Evolutionary conservation across 352 stramenopile genomes (phyloP).

Genomic region (Albugo candida): DNA sequence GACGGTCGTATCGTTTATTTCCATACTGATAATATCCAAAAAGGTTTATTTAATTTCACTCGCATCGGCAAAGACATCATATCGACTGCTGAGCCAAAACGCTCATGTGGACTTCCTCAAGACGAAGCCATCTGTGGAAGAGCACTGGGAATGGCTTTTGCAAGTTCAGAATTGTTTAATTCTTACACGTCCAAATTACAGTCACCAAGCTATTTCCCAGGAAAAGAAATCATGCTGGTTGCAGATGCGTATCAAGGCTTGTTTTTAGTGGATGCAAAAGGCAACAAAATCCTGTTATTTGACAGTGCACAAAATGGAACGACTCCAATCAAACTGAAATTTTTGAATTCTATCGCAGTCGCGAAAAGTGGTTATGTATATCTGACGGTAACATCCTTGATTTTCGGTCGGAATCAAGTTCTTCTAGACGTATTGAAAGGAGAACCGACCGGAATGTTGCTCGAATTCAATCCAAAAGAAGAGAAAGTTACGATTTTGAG

Average conservation of each 20-base stretch:
- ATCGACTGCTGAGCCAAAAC: slow-evolving; percentile 10
- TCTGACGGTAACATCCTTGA: slow-evolving; percentile 30
- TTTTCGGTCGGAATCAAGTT: slow-evolving; percentile 23
- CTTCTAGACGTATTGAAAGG: slow-evolving; percentile 28
- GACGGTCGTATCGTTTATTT: slow-evolving; percentile 39
- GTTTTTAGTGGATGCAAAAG: slow-evolving; percentile 28
- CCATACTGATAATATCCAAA: neutral
- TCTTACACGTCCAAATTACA: slow-evolving; percentile 26
- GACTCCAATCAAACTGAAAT: slow-evolving; percentile 7
- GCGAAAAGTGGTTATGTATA: slow-evolving; percentile 21
- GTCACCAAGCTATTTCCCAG: slow-evolving; percentile 17
- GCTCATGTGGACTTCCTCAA: slow-evolving; percentile 1
- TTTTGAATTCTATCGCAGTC: slow-evolving; percentile 29
- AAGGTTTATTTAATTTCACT: slow-evolving; percentile 21
- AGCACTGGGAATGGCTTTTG: slow-evolving; percentile 27
- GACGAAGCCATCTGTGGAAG: slow-evolving; percentile 26
- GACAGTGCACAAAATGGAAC: slow-evolving; percentile 18
- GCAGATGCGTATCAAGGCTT: slow-evolving; percentile 41
- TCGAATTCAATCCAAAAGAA: slow-evolving; percentile 22
- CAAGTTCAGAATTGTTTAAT: slow-evolving; percentile 14
- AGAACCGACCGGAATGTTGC: slow-evolving; percentile 19
- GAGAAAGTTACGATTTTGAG: slow-evolving; percentile 13
- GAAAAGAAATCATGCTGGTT: slow-evolving; percentile 31
- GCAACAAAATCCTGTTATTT: slow-evolving; percentile 31
- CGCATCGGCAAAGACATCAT: slow-evolving; percentile 18